A percentile compares a stretch with the other conserved stretches of the same genome.
phyloP scores from a whole-genome alignment of 1,284 basidiomycete species.

The Trichosporon asahii region DNA sequence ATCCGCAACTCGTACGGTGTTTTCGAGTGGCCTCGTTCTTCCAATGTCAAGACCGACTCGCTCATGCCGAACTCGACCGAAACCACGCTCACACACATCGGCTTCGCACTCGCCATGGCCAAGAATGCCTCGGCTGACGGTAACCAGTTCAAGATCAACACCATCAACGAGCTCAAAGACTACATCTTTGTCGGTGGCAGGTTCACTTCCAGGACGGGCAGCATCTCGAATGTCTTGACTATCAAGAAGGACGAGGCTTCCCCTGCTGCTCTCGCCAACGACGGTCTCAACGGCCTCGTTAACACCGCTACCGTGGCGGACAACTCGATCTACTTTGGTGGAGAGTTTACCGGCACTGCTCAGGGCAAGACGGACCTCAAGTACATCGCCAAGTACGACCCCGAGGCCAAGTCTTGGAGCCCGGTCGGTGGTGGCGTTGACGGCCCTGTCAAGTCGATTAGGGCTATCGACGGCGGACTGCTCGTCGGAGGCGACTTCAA shows the following conservation, averaged over 20 bases:
- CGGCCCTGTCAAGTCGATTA: slow-evolving; percentile 65
- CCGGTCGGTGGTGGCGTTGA: slow-evolving; percentile 72
- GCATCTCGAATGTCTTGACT: slow-evolving; percentile 67
- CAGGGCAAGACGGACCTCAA: slow-evolving; percentile 59
- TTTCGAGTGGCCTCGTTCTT: slow-evolving; percentile 37
- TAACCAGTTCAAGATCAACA: slow-evolving; percentile 53
- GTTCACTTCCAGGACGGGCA: slow-evolving; percentile 60
- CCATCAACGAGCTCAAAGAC: slow-evolving; percentile 65
- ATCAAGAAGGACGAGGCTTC: slow-evolving; percentile 60
- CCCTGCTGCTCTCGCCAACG: slow-evolving; percentile 55
- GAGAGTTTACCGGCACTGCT: slow-evolving; percentile 71
- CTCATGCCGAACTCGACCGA: slow-evolving; percentile 66
- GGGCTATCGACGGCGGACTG: slow-evolving; percentile 56
- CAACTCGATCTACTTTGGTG: slow-evolving; percentile 74
- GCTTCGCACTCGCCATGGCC: slow-evolving; percentile 57
- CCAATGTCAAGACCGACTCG: slow-evolving; percentile 33
- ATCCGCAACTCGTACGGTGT: slow-evolving; percentile 39
- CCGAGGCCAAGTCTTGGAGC: slow-evolving; percentile 65
- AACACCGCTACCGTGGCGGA: slow-evolving; percentile 62
- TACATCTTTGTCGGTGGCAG: slow-evolving; percentile 71
- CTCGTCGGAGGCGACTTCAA: slow-evolving; percentile 76
- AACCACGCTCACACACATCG: slow-evolving; percentile 65
- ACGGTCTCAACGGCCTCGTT: slow-evolving; percentile 72
- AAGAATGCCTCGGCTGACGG: slow-evolving; percentile 44
- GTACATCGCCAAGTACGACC: slow-evolving; percentile 73